Conservation (phyloP, 2,329 filamentous ascomycete genomes). For the Nectriaceae sp. region DNA sequence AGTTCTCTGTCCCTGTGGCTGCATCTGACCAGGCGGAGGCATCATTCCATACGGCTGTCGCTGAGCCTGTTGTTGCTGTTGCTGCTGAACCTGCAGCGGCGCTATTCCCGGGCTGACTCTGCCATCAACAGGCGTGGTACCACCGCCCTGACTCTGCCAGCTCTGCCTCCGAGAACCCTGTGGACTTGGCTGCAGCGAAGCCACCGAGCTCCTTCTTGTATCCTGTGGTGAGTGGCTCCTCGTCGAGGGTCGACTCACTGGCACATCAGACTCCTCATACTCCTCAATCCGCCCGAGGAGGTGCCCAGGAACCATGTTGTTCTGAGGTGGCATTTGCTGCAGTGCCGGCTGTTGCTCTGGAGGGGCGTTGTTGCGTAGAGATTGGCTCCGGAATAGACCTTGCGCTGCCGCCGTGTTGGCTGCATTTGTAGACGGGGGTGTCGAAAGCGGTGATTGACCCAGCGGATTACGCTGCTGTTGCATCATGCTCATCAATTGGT, state of each 20-base stretch:
- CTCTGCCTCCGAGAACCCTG: slow-evolving; percentile 23
- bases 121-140: neutral
- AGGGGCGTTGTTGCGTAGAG: slow-evolving; percentile 11
- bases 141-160: slow-evolving; percentile 11
- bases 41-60: slow-evolving; percentile 4
- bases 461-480: neutral
- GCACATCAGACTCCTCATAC: slow-evolving; percentile 16
- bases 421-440: slow-evolving; percentile 8
- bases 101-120: neutral
- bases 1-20: slow-evolving; percentile 11
- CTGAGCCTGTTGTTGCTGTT: slow-evolving; percentile 3
- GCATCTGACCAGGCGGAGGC: slow-evolving; percentile 2
- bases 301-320: slow-evolving; percentile 1
- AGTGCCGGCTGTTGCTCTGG: slow-evolving; percentile 9
- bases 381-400: slow-evolving; percentile 13
- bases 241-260: slow-evolving; percentile 20
- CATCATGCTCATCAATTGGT: slow-evolving; percentile 13
- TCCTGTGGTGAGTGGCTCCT: slow-evolving; percentile 12
- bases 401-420: slow-evolving; percentile 4
- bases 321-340: slow-evolving; percentile 14
- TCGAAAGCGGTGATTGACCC: slow-evolving; percentile 7
- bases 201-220: slow-evolving; percentile 16
- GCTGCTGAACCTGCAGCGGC: slow-evolving; percentile 4
- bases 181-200: slow-evolving; percentile 19
- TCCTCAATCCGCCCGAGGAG: slow-evolving; percentile 28